These are phyloP conservation scores for Dillenia turbinata DNA, from an alignment of 164 flowering plant species.

Conservation along the genomic window DNA sequence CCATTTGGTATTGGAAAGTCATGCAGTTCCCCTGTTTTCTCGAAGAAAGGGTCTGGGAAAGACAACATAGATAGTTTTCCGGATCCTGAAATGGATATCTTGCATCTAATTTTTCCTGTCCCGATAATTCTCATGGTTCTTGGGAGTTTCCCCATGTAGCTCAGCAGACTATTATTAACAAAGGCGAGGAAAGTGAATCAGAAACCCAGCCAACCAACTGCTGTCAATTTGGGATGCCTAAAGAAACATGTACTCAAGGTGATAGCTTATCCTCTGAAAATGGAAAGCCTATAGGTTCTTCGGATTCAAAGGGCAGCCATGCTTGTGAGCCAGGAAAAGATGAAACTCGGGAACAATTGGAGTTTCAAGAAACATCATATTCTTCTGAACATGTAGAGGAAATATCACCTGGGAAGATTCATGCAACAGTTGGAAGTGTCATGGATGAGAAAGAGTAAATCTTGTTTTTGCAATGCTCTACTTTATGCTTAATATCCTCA, in stretches of 20 bases:
- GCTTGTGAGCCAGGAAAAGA: slow-evolving; percentile 19
- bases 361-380: slow-evolving; percentile 6
- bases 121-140: slow-evolving; percentile 16
- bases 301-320: slow-evolving; percentile 13
- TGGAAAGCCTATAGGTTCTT: slow-evolving; percentile 8
- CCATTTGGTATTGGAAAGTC: slow-evolving; percentile 15
- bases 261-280: slow-evolving; percentile 18
- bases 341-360: slow-evolving; percentile 9
- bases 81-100: slow-evolving; percentile 14
- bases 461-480: no score
- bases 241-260: slow-evolving; percentile 20
- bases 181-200: slow-evolving; percentile 15
- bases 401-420: slow-evolving; percentile 16
- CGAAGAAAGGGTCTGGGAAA: slow-evolving; percentile 11
- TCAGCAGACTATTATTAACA: slow-evolving; percentile 11
- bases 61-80: slow-evolving; percentile 15
- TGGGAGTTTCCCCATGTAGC: slow-evolving; percentile 12
- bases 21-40: slow-evolving; percentile 15
- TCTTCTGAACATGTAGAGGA: slow-evolving; percentile 28
- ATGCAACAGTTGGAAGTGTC: slow-evolving; percentile 13
- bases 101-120: slow-evolving; percentile 14
- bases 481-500: no score
- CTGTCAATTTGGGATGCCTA: slow-evolving; percentile 8
- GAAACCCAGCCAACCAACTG: slow-evolving; percentile 9
- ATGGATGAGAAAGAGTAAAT: slow-evolving; percentile 19